Conservation (phyloP, 1,284 basidiomycete genomes). For the Baeospora myosura region DNA sequence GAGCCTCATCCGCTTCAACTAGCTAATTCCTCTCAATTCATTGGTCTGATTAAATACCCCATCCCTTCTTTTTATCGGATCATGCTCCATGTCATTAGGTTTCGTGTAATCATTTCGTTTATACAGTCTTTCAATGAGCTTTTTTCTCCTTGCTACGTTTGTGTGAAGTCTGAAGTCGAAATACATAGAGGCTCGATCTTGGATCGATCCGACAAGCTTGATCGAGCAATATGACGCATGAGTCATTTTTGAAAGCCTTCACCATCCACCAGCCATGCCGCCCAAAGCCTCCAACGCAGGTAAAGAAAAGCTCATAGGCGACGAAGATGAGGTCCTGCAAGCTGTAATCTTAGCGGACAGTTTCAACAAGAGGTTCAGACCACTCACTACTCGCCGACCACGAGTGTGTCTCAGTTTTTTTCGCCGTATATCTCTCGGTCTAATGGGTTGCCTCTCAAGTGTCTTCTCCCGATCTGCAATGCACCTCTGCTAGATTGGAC, state of each 20-base stretch:
- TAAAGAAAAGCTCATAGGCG: constrained; percentile 56
- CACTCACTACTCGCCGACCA: constrained; percentile 77
- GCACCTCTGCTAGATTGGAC: constrained; percentile 94
- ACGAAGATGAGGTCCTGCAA: constrained; percentile 79
- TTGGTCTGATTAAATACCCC: constrained; percentile 39
- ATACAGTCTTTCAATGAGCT: constrained; percentile 17
- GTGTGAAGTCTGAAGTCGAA: too few relatives aligned
- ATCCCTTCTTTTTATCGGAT: constrained; percentile 45
- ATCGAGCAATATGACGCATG: too few relatives aligned
- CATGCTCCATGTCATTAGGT: constrained; percentile 52
- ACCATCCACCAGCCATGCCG: constrained; percentile 36
- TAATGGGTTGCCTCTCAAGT: constrained; percentile 38
- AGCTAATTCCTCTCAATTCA: constrained; percentile 41
- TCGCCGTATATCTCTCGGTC: constrained; percentile 9
- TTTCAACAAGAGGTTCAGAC: constrained; percentile 89
- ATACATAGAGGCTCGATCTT: too few relatives aligned
- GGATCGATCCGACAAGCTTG: too few relatives aligned
- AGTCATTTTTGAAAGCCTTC: neutral
- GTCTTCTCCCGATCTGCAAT: constrained; percentile 90
- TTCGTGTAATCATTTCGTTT: constrained; percentile 48
- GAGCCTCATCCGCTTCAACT: constrained; percentile 42
- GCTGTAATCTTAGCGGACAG: constrained; percentile 93
- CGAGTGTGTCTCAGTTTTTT: constrained; percentile 45
- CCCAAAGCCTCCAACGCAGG: constrained; percentile 46
- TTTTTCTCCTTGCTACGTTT: neutral